Evolutionary conservation across 2,329 filamentous ascomycete genomes (phyloP), one percentile per base, ranked within the genome.

Genomic region (Apiospora kogelbergensis): DNA sequence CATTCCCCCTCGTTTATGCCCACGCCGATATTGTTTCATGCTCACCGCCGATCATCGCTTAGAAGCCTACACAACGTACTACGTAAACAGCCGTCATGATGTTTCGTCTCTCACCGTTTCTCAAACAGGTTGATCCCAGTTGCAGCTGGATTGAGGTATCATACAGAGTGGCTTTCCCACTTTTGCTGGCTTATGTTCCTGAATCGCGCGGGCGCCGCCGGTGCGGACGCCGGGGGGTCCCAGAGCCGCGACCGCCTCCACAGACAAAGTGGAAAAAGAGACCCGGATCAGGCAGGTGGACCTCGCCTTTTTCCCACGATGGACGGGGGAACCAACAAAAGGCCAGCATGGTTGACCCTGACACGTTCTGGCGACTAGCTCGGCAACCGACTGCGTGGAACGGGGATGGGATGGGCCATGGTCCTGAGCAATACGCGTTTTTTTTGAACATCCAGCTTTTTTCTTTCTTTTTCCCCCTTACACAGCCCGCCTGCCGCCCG

Each of bases 111-210:
- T n/a, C 7, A n/a, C 10, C 53, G 30, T 22, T 15, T 5, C 2
- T 6, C 9, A 9, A 11, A 60, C 30, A 11, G 53, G 53, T n/a
- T 60, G 30, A n/a, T 60, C 53, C 53, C 17, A 37, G 53, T 60
- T 22, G 17, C 10, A 20, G 53, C 11, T 37, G 53, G 15, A 33
- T n/a, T 37, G 2, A 20, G 15, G 40, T 42, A 42, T 42, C 40
- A 42, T 15, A 42, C 40, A 42, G 17, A 42, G 40, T 42, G 40
- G 40, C 63, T 33, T 68, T 70, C 42, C 71, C 70, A 60, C 30
- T 11, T 13, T 42, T 5, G 4, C 13, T 33, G 33, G 40, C 13
- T 42, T 15, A 42, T 13, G 30, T 60, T 60, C 53, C 33, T 60
- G 53, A 60, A 37, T 57, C 26, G 48, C 20, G 26, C 26, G 17